Evolutionary conservation across 1,139 yeast genomes (phyloP), one percentile per base, ranked within the genome.

Genomic region (Scheffersomyces parashehatae): DNA sequence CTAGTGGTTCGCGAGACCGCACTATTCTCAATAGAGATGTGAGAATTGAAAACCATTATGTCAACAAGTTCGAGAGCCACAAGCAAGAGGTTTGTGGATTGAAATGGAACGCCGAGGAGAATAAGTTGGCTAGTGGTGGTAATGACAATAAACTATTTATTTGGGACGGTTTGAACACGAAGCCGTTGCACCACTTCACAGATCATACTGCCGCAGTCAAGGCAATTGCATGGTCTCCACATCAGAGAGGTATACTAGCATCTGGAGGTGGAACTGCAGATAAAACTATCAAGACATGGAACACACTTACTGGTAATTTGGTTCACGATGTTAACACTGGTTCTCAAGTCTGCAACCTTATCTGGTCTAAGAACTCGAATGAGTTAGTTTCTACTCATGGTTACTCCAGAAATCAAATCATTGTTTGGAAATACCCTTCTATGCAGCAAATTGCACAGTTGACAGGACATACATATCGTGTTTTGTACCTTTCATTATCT

Each of bases 191-290:
- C 60, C 83, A 77, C 48, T 87, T 91, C 55, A 75, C 77, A 5
- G 96, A 89, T 50, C 99, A 93, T 59, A 81, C 81, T 15, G 98
- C 99, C 0, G 99, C 99, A 0, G 96, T 93, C 5, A 93, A 91
- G 65, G 99, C 98, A 1, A 79, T 93, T 42, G 88, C 96, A 1
- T 93, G 99, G 99, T 88, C 96, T 0, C 98, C 99, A 0, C 98
- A 93, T 60, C 96, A 89, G 59, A 73, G 98, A 45, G 98, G 98
- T 0, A 77, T 91, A 3, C 67, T 93, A 42, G 98, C 98, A 0
- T 82, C 95, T 2, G 99, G 99, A 5, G 99, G 99, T 24, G 99
- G 99, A 20, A 90, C 98, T 0, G 95, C 96, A 1, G 99, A 93
- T 64, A 82, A 93, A 45, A 79, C 86, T 28, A 85, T 95, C 54